These are phyloP conservation scores for Auriscalpium microsporum DNA, from an alignment of 768 basidiomycete genomes.

Conservation along the genomic window DNA sequence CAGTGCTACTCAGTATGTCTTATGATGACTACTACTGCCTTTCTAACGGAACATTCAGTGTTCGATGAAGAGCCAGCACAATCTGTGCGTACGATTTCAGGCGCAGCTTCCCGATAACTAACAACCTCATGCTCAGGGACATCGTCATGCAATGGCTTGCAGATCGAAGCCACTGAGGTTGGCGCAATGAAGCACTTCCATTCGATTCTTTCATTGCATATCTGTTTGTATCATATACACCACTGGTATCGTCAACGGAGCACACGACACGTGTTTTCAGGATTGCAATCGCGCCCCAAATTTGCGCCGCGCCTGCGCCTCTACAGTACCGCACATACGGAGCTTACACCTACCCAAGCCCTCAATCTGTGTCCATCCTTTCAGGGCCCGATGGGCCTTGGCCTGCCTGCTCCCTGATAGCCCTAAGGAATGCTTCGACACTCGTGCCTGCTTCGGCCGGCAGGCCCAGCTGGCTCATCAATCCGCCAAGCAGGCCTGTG, in stretches of 20 bases:
- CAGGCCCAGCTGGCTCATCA: conserved; percentile 73
- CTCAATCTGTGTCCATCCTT: conserved; percentile 74
- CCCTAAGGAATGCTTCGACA: conserved; percentile 70
- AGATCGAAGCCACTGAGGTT: conserved; percentile 55
- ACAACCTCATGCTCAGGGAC: conserved; percentile 38
- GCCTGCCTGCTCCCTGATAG: conserved; percentile 68
- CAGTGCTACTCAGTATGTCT: conserved; percentile 69
- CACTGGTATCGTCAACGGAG: not conserved
- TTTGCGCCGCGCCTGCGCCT: not conserved
- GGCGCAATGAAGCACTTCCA: not conserved
- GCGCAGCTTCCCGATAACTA: conserved; percentile 3
- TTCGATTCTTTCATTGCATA: not conserved
- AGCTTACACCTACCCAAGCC: not conserved
- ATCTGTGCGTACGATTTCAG: conserved; percentile 48
- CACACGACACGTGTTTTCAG: not conserved
- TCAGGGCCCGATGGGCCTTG: conserved; percentile 39
- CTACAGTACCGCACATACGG: not conserved
- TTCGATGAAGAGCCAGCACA: conserved; percentile 94
- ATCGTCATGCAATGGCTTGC: conserved; percentile 86
- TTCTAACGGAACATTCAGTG: conserved; percentile 42
- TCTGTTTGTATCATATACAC: not conserved
- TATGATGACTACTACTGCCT: not conserved
- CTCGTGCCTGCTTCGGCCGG: conserved; percentile 80
- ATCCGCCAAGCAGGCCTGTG: conserved; percentile 66
- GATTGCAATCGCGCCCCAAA: no score